A percentile compares a stretch with the other conserved stretches of the same genome.
These are phyloP conservation scores for Neurospora tetraspora DNA, from an alignment of 495 filamentous ascomycete genomes.

Conservation along the genomic window DNA sequence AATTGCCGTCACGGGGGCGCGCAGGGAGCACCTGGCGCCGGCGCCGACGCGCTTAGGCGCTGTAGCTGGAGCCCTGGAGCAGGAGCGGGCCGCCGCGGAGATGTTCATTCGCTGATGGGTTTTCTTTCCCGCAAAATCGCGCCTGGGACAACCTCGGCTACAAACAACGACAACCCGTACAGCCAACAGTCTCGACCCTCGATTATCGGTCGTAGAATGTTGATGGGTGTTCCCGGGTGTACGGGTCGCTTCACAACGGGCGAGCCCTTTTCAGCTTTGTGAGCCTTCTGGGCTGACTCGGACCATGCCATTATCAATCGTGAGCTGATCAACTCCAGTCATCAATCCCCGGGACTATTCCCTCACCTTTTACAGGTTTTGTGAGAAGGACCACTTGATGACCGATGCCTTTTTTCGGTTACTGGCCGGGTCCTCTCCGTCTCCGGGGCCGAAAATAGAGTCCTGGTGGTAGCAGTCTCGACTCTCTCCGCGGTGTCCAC, in stretches of 20 bases:
- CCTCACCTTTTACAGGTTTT: not conserved
- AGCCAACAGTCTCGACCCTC: not conserved
- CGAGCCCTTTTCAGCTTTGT: not conserved
- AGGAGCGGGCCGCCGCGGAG: slow-evolving; percentile 18
- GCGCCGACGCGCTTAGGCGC: no score
- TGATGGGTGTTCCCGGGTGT: not conserved
- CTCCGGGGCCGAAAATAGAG: not conserved
- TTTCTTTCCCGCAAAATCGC: not conserved
- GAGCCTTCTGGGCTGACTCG: slow-evolving; percentile 1
- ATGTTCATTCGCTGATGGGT: not conserved
- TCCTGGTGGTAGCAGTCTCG: not conserved
- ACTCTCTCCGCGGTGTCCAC: slow-evolving; percentile 4
- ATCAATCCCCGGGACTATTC: not conserved
- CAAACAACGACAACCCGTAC: not conserved
- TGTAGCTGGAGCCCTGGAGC: not conserved
- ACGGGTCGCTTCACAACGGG: not conserved
- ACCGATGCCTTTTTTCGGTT: not conserved
- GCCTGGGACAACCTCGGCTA: not conserved
- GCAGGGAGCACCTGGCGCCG: not conserved
- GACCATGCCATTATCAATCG: slow-evolving; percentile 11
- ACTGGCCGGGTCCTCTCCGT: not conserved
- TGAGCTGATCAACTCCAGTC: slow-evolving; percentile 11
- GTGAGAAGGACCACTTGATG: not conserved
- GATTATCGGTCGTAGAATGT: not conserved
- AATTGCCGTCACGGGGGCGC: not conserved